Conservation (phyloP, 305 asterid species). For the Lippia alba region DNA sequence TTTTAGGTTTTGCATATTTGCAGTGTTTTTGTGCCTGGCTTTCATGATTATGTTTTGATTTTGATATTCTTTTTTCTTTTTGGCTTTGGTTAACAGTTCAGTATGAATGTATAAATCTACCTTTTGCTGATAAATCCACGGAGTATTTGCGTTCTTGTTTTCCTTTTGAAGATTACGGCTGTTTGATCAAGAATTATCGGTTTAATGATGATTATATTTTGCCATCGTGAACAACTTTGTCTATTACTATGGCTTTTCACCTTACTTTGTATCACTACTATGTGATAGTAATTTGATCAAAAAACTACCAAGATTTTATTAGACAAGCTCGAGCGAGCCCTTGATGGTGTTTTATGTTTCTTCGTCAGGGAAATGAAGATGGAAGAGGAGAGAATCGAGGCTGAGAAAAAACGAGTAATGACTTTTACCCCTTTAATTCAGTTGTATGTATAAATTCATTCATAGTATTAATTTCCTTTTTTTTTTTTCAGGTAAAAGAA, state of each 20-base stretch:
- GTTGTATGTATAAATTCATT: no score
- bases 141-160: neutral
- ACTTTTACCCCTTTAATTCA: neutral
- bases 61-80: neutral
- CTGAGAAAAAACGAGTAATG: constrained; percentile 67
- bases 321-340: neutral
- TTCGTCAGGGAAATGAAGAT: constrained; percentile 73
- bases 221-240: neutral
- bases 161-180: neutral
- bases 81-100: neutral
- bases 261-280: neutral
- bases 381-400: constrained; percentile 80
- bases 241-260: neutral
- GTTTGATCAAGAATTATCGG: neutral
- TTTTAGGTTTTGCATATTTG: neutral
- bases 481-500: constrained; percentile 57
- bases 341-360: constrained; percentile 25
- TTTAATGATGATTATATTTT: neutral
- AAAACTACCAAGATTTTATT: neutral
- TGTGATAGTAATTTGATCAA: neutral
- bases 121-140: neutral
- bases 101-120: neutral
- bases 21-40: neutral
- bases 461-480: no score
- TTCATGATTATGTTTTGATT: neutral